phyloP scores from a whole-genome alignment of 495 filamentous ascomycete species.

The Penicillium angulare region DNA sequence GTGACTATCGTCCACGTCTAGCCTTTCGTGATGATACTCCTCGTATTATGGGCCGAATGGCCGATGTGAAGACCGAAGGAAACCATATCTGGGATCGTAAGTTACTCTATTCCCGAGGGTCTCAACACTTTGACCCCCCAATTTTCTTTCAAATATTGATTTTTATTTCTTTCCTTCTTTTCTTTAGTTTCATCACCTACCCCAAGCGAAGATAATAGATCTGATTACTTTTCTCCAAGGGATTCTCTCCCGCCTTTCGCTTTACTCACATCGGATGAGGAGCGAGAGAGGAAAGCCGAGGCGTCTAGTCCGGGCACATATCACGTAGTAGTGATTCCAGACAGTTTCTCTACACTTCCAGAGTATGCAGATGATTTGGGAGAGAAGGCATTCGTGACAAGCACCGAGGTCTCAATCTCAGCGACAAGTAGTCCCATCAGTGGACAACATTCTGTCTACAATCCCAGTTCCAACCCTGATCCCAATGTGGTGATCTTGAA shows the following conservation, averaged over 20 bases:
- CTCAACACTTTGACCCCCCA: not conserved
- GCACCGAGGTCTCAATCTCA: constrained; percentile 20
- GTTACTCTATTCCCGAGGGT: too few species aligned
- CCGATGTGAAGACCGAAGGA: constrained; percentile 47
- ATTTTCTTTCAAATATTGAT: not conserved
- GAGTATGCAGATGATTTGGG: constrained; percentile 45
- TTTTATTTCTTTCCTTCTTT: not conserved
- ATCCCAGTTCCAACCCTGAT: constrained; percentile 30
- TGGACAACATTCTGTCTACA: constrained; percentile 13
- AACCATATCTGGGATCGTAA: constrained; percentile 57
- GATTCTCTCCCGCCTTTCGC: constrained; percentile 53
- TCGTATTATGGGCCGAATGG: constrained; percentile 54
- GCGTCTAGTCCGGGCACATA: constrained; percentile 53
- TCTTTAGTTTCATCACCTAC: constrained; percentile 25
- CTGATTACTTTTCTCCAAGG: constrained; percentile 26
- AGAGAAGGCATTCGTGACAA: constrained; percentile 16
- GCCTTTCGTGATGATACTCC: constrained; percentile 57
- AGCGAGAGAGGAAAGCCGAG: constrained; percentile 58
- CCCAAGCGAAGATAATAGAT: constrained; percentile 18
- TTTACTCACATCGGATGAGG: constrained; percentile 57
- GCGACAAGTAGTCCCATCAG: constrained; percentile 18
- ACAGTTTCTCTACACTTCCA: constrained; percentile 53
- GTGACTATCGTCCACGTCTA: constrained; percentile 56
- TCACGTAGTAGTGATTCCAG: constrained; percentile 53
- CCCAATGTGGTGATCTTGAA: constrained; percentile 48